Base-by-base conservation (phyloP, 2,329 filamentous ascomycete species). In the Pyricularia pennisetigena region DNA sequence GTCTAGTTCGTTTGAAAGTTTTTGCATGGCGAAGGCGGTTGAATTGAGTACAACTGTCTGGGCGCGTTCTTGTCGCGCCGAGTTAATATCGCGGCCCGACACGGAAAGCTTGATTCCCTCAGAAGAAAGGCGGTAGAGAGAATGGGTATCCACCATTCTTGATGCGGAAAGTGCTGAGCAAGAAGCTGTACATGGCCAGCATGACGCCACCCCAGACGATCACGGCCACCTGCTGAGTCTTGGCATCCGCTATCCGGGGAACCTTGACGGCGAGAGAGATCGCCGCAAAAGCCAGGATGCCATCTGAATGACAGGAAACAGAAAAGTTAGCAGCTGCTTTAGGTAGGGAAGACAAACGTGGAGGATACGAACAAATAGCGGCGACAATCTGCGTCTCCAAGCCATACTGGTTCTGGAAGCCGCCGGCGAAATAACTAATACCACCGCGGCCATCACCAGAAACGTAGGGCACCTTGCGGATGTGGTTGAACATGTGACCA, bases 401-500 rank as follows among this genome's bases (percentile, higher is more conserved):
- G 16, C 95, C 95, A 74, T 90, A 93, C 77, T 99, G 95, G 77
- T 88, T 97, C 78, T 94, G 93, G 80, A 99, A 99, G 0, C 95
- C 94, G 57, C 85, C 85, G 4, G 94, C 92, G 78, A 99, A 95
- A 78, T 98, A 98, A 75, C 81, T 91, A 70, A 99, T 87, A 5
- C 93, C 93, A 23, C 95, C 95, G 68, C 86, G 88, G 54, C 93
- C 92, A 76, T 98, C 89, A 61, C 90, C 91, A 61, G 88, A 85
- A 35, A 98, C 93, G 74, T 99, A 99, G 2, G 95, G 95, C 2
- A 96, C 92, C 78, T 95, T 94, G 73, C 96, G 88, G 76, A 99
- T 99, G 76, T 97, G 94, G 79, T 98, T 99, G 85, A 96, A 99
- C 96, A 99, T 99, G 80, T 98, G 94, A 57, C 95, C 96, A 74